Evolutionary conservation across 257 asterid genomes (phyloP), one percentile per base, ranked within the genome.

Genomic region (Paulownia fortunei): DNA sequence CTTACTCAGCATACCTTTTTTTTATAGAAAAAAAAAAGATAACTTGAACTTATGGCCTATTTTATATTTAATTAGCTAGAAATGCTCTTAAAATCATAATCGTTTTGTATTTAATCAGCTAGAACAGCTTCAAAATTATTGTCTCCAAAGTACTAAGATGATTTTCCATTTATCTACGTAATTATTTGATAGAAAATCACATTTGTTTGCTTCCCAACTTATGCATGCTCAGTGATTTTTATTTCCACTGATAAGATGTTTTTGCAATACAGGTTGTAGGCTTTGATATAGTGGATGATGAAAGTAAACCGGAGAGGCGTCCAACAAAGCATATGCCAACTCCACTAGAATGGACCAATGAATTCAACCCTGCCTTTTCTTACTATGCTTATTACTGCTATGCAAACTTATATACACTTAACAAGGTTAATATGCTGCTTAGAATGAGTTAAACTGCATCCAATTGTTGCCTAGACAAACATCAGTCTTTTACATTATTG

Each of bases 281-380:
- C 59, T 91, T 94, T 69, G 98, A 94, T 85, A 82, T 94, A 74
- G 98, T 94, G 51, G 98, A 94, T 89, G 98, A 94, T 88, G 98
- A 94, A 89, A 94, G 98, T 84, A 94, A 94, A 82, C 98, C 97
- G 2, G 98, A 94, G 87, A 91, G 98, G 82, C 96, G 97, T 41
- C 98, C 97, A 52, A 94, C 97, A 36, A 94, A 94, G 85, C 98
- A 94, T 84, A 94, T 94, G 98, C 97, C 98, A 56, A 87, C 84
- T 69, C 98, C 97, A 54, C 85, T 91, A 73, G 92, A 94, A 72
- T 94, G 98, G 98, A 94, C 98, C 5, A 94, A 94, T 82, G 89
- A 70, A 55, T 94, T 92, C 84, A 94, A 92, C 80, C 98, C 98
- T 41, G 97, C 98, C 71, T 96, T 86, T 86, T 93, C 99, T 39